Percentiles rank a stretch among this genome's conserved stretches.
Evolutionary conservation across 225 moss, liverwort and hornwort species (phyloP).

Genomic region (Ulota crispa): DNA sequence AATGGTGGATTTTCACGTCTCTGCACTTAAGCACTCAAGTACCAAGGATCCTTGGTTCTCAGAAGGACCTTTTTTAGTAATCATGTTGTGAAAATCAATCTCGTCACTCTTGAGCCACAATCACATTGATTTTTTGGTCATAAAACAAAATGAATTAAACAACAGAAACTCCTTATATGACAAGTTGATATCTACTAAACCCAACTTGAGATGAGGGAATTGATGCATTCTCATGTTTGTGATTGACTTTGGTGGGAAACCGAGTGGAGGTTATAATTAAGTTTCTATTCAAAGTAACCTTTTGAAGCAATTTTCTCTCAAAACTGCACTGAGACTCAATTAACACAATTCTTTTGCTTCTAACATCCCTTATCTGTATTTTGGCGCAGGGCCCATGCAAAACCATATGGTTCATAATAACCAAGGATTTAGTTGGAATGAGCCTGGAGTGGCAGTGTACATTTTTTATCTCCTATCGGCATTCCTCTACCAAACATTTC

Average conservation of each 20-base stretch:
- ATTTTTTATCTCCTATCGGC: neutral
- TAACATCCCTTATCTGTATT: neutral
- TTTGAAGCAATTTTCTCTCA: neutral
- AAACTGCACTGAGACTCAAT: neutral
- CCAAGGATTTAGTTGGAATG: neutral
- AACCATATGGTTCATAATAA: neutral
- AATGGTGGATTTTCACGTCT: neutral
- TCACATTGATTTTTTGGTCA: neutral
- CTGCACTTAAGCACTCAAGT: neutral
- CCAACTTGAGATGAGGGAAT: neutral
- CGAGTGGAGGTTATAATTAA: neutral
- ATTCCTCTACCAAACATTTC: neutral
- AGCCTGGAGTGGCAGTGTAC: neutral
- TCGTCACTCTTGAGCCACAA: neutral
- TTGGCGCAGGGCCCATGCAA: conserved; percentile 9
- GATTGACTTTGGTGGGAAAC: neutral
- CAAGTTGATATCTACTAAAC: neutral
- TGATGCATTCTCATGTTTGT: neutral
- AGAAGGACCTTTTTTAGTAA: neutral
- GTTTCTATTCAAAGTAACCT: neutral
- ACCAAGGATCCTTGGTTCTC: neutral
- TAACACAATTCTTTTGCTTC: neutral
- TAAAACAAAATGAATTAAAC: neutral
- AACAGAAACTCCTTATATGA: neutral
- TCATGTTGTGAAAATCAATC: too few relatives aligned